Evolutionary conservation across 2,329 filamentous ascomycete species (phyloP), one percentile per base, ranked within the genome.

Genomic region (Coleophoma crateriformis): DNA sequence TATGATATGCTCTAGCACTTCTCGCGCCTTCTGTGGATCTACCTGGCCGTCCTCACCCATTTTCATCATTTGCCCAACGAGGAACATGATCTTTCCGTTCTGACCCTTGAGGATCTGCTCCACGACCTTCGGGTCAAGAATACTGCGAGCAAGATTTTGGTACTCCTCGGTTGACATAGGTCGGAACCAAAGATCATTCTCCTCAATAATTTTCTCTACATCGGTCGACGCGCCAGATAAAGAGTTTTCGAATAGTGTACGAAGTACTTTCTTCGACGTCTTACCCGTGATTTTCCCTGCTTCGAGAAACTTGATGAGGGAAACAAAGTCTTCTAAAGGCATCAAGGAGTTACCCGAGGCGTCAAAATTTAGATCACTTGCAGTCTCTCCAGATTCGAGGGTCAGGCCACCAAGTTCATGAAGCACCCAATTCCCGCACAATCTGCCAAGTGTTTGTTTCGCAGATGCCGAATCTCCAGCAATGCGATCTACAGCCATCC

Each of bases 331-430:
- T 8, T 38, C 13, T 12, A 52, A 33, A 6, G 56, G 38, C 13
- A 67, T 57, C 1, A 64, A 45, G 37, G 59, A 64, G 6, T 50
- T 42, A 1, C 63, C 63, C 10, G 57, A 50, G 1, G 37, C 42
- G 2, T 56, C 60, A 40, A 64, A 58, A 3, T 46, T 15, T 5
- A 64, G 49, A 2, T 61, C 53, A 22, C 60, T 58, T 8, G 58
- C 57, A 13, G 58, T 57, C 7, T 61, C 56, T 4, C 50, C 45
- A 7, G 46, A 13, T 40, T 80, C 77, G 1, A 79, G 75, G 12
- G 79, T 82, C 11, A 90, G 68, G 2, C 84, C 83, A 7, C 87
- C 87, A 3, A 90, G 74, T 60, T 90, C 87, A 60, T 91, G 87
- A 32, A 90, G 74, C 42, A 88, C 83, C 87, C 81, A 85, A 60